Evolutionary conservation across 2,329 filamentous ascomycete species (phyloP), one percentile per base, ranked within the genome.

Genomic region (Aspergillus pseudoterreus): DNA sequence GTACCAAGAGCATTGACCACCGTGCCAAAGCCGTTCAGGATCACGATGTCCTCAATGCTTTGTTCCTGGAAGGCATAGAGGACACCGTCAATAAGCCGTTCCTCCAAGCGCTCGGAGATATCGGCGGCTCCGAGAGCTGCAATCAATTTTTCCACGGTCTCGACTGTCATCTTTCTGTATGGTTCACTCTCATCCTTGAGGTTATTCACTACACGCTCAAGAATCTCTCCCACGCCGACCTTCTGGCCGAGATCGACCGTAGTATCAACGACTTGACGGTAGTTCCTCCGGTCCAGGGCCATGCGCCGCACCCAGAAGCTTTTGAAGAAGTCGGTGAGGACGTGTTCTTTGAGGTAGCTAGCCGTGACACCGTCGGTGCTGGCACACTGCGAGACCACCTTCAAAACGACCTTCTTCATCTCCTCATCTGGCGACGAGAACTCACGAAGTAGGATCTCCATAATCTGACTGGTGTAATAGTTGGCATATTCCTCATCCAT

Each of bases 401-500:
- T 97, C 52, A 99, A 77, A 6, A 99, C 94, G 1, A 99, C 94
- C 77, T 99, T 99, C 76, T 97, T 99, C 94, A 99, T 99, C 73
- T 99, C 94, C 72, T 99, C 94, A 60, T 99, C 94, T 0, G 94
- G 94, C 0, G 92, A 96, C 6, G 91, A 88, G 66, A 99, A 99
- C 68, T 99, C 94, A 63, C 94, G 85, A 27, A 97, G 83, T 12
- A 99, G 77, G 64, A 97, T 97, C 71, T 97, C 94, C 92, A 99
- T 97, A 64, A 99, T 96, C 71, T 99, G 92, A 60, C 86, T 90
- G 8, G 94, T 97, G 67, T 99, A 99, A 75, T 99, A 99, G 70
- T 96, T 97, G 73, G 94, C 92, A 70, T 96, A 97, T 68, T 99
- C 94, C 73, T 99, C 94, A 75, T 99, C 94, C 94, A 99, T 99